Conservation (phyloP, 192 early-diverging fungal genomes). For the Rhizophagus sp. region DNA sequence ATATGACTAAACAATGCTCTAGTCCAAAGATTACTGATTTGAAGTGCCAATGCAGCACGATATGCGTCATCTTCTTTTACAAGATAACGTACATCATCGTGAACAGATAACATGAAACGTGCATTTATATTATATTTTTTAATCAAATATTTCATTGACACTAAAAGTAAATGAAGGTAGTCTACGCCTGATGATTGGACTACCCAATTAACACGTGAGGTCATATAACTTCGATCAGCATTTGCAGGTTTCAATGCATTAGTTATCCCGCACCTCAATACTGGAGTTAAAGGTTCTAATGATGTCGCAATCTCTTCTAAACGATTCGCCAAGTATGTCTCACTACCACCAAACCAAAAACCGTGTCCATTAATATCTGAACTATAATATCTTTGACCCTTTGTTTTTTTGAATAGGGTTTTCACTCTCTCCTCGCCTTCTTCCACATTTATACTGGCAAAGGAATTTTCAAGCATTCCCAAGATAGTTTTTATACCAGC, state of each 20-base stretch:
- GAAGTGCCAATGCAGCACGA: conserved; percentile 79
- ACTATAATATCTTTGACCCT: conserved; percentile 62
- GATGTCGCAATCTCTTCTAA: conserved; percentile 79
- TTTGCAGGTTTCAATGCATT: conserved; percentile 61
- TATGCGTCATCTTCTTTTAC: conserved; percentile 73
- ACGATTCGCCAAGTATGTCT: conserved; percentile 92
- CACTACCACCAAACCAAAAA: conserved; percentile 89
- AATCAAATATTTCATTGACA: conserved; percentile 83
- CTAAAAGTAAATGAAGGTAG: conserved; percentile 89
- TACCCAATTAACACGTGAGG: conserved; percentile 93
- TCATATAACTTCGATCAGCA: conserved; percentile 59
- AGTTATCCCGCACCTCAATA: conserved; percentile 84
- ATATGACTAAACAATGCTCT: conserved; percentile 82
- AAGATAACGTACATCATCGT: conserved; percentile 94
- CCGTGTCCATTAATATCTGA: background rate
- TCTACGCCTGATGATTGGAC: conserved; percentile 99
- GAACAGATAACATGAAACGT: conserved; percentile 87
- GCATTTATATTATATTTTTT: conserved; percentile 75
- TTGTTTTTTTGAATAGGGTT: conserved; percentile 78
- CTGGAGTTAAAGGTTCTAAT: conserved; percentile 79
- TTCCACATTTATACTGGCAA: conserved; percentile 61
- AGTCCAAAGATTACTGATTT: conserved; percentile 92
- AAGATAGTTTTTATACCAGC: conserved; percentile 83
- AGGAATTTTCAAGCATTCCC: conserved; percentile 75
- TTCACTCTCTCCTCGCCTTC: conserved; percentile 67